Conservation (phyloP, 2,329 filamentous ascomycete genomes). For the Xylariaceae sp. region DNA sequence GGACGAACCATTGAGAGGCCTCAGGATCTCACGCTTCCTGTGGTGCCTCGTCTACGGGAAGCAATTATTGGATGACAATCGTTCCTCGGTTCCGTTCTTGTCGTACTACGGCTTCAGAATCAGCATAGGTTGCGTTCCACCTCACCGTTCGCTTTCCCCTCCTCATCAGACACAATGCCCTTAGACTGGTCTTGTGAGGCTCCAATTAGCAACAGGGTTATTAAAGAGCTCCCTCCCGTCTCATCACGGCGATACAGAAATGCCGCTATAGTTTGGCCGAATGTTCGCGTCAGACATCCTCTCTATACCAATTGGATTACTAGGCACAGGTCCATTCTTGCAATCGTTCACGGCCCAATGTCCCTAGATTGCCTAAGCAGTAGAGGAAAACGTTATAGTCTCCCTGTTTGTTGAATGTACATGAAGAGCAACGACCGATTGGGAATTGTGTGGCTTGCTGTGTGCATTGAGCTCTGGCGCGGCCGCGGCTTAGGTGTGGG, state of each 20-base stretch:
- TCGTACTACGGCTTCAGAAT: conserved; percentile 24
- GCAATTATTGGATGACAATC: conserved; percentile 34
- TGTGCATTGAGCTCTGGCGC: conserved; percentile 8
- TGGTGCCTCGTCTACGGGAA: conserved; percentile 36
- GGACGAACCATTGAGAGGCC: conserved; percentile 17
- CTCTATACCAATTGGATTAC: conserved; percentile 8
- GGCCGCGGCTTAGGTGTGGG: not conserved
- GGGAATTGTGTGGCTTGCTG: not conserved
- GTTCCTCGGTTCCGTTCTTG: conserved; percentile 20
- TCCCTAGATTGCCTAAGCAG: too few relatives aligned
- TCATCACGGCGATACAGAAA: conserved; percentile 22
- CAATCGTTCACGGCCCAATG: too few relatives aligned
- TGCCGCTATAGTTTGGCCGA: conserved; percentile 19
- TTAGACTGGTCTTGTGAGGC: conserved; percentile 8
- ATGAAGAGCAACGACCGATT: not conserved
- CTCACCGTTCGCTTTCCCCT: conserved; percentile 11
- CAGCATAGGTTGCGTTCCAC: conserved; percentile 23
- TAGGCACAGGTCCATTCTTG: conserved; percentile 7
- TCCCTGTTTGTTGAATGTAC: not conserved
- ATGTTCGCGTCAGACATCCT: conserved; percentile 5
- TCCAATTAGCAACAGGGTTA: conserved; percentile 6
- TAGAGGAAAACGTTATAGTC: too few relatives aligned
- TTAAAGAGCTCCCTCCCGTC: conserved; percentile 16
- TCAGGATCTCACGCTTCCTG: conserved; percentile 30
- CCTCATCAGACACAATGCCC: conserved; percentile 10